Conservation (phyloP, 441 rosid genomes). For the Pelargonium cotyledonis region DNA sequence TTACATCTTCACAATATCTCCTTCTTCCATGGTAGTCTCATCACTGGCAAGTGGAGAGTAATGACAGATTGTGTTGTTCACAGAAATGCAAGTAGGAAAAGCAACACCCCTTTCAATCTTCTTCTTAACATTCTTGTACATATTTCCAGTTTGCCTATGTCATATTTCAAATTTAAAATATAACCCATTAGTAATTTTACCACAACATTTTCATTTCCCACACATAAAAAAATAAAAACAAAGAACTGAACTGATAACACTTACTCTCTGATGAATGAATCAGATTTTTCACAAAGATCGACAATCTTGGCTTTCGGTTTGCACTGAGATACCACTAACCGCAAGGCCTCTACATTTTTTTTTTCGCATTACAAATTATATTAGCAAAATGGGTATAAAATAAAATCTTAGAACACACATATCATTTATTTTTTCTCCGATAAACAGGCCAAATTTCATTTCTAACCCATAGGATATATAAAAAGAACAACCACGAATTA, state of each 20-base stretch:
- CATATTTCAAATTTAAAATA: not conserved
- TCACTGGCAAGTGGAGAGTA: conserved; percentile 86
- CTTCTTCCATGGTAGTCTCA: conserved; percentile 67
- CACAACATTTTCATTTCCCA: not conserved
- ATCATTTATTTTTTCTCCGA: not conserved
- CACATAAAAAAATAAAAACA: not conserved
- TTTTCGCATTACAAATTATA: not conserved
- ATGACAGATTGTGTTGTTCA: conserved; percentile 79
- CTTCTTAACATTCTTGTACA: conserved; percentile 90
- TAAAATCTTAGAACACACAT: not conserved
- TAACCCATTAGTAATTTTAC: not conserved
- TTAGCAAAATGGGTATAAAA: not conserved
- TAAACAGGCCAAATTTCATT: too few relatives aligned
- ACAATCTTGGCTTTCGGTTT: conserved; percentile 83
- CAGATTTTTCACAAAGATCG: conserved; percentile 85
- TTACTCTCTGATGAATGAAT: conserved; percentile 80
- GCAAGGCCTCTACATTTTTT: conserved; percentile 63
- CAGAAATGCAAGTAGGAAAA: conserved; percentile 90
- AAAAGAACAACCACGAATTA: not conserved
- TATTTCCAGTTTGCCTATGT: conserved; percentile 67
- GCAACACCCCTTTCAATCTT: conserved; percentile 91
- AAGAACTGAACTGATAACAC: conserved; percentile 16
- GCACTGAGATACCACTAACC: conserved; percentile 65
- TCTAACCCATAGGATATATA: too few relatives aligned
- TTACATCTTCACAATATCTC: conserved; percentile 84